Percentiles rank a stretch among this genome's conserved stretches.
Evolutionary conservation across 148 eudicot species (phyloP).

Genomic region (Agrostemma githago): DNA sequence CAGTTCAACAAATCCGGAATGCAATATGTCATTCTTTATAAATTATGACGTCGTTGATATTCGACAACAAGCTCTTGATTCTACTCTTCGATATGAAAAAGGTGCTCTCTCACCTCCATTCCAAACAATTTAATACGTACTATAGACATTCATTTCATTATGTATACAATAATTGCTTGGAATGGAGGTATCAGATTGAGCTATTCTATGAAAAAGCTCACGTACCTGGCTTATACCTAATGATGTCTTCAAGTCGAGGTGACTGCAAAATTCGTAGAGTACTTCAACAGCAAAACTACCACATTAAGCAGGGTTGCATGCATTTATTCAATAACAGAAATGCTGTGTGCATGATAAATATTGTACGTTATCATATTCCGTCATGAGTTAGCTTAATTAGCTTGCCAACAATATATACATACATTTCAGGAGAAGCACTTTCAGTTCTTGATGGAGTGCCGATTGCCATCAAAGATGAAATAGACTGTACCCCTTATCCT

Average conservation of each 20-base stretch:
- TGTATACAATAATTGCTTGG: not conserved
- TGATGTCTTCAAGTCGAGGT: not conserved
- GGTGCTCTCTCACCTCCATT: slow-evolving; percentile 31
- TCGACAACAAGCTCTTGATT: slow-evolving; percentile 68
- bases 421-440: slow-evolving; percentile 60
- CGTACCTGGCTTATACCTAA: not conserved
- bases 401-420: not conserved
- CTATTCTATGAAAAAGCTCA: not conserved
- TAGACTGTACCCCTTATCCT: slow-evolving; percentile 93
- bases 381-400: not conserved
- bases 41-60: slow-evolving; percentile 50
- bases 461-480: slow-evolving; percentile 89
- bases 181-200: not conserved
- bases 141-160: too few species aligned
- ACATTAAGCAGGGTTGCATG: too few species aligned
- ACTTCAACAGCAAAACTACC: too few species aligned
- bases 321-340: not conserved
- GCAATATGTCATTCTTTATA: slow-evolving; percentile 86
- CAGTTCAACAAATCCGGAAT: slow-evolving; percentile 38
- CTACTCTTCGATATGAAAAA: slow-evolving; percentile 60
- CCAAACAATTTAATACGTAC: too few species aligned
- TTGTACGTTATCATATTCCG: not conserved
- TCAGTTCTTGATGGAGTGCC: slow-evolving; percentile 92
- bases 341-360: not conserved
- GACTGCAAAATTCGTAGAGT: too few species aligned